These are phyloP conservation scores for Oryza longistaminata DNA, from an alignment of 176 grass and related monocot genomes.

Conservation along the genomic window DNA sequence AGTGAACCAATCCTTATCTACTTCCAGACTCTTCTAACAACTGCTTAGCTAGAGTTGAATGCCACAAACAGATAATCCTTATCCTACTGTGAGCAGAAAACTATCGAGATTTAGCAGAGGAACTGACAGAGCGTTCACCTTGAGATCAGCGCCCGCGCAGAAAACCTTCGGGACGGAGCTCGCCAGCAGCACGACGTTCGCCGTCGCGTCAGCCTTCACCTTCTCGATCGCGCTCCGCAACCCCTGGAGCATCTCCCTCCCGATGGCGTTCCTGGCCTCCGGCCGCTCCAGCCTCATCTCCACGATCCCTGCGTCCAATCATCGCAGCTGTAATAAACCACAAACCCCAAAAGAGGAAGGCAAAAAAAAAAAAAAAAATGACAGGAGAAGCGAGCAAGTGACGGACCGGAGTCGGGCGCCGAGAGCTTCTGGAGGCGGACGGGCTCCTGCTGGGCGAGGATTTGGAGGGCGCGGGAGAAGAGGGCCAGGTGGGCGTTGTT, in stretches of 20 bases:
- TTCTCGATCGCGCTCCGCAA: conserved; percentile 57
- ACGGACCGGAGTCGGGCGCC: conserved; percentile 67
- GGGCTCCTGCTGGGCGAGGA: conserved; percentile 55
- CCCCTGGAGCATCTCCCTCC: conserved; percentile 85
- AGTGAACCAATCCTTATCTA: background rate
- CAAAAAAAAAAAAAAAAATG: background rate
- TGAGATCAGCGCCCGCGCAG: conserved; percentile 91
- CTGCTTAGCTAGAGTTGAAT: background rate
- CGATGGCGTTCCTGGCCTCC: conserved; percentile 89
- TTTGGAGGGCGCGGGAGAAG: conserved; percentile 47
- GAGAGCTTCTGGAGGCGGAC: conserved; percentile 65
- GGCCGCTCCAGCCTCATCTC: conserved; percentile 76
- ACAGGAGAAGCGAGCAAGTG: background rate
- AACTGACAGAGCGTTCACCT: conserved; percentile 39
- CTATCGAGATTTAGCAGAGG: background rate
- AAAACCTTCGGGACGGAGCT: conserved; percentile 83
- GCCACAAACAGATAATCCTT: background rate
- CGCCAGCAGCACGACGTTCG: conserved; percentile 64
- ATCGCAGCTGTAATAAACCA: background rate
- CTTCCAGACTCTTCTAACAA: background rate
- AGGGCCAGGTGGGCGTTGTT: background rate
- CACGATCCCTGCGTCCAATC: conserved; percentile 60
- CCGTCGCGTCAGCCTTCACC: conserved; percentile 55
- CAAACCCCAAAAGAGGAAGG: background rate
- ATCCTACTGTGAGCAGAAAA: background rate